Evolutionary conservation across 805 yeast genomes (phyloP).

Genomic region (Kazachstania psychrophila): DNA sequence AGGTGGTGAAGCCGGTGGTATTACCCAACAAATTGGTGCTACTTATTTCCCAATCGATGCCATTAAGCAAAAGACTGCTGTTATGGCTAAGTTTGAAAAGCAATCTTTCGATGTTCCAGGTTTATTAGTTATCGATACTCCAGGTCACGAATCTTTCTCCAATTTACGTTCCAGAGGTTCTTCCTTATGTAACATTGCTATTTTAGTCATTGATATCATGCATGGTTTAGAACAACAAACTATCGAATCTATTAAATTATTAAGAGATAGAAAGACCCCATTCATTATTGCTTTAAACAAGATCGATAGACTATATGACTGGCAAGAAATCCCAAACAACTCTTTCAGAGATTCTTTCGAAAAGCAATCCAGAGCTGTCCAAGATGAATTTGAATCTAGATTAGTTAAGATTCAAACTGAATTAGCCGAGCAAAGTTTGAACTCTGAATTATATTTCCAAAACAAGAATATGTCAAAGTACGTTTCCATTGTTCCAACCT

Average conservation of each 20-base stretch:
- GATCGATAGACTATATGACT: conserved; percentile 93
- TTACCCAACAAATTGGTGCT: conserved; percentile 99
- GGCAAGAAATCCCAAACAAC: conserved; percentile 86
- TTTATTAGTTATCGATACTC: conserved; percentile 91
- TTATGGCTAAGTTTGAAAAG: conserved; percentile 80
- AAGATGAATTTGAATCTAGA: conserved; percentile 85
- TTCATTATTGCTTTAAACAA: conserved; percentile 94
- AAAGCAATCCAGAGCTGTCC: conserved; percentile 74
- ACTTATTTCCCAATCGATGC: conserved; percentile 97
- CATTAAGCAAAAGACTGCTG: conserved; percentile 81
- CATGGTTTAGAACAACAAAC: conserved; percentile 99
- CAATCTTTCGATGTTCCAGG: conserved; percentile 93
- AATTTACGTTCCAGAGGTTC: conserved; percentile 98
- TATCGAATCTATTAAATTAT: conserved; percentile 79
- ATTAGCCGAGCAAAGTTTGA: conserved; percentile 95
- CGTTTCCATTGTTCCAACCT: conserved; percentile 95
- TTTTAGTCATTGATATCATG: conserved; percentile 95
- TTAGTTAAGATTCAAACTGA: conserved; percentile 78
- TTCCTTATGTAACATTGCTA: conserved; percentile 97
- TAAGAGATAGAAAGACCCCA: conserved; percentile 96
- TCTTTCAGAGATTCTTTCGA: conserved; percentile 91
- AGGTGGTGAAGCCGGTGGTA: conserved; percentile 99
- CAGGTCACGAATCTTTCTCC: conserved; percentile 99
- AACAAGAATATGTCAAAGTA: conserved; percentile 88
- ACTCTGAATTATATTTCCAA: conserved; percentile 92